phyloP scores from a whole-genome alignment of 148 eudicot genomes.

The Fagopyrum esculentum region DNA sequence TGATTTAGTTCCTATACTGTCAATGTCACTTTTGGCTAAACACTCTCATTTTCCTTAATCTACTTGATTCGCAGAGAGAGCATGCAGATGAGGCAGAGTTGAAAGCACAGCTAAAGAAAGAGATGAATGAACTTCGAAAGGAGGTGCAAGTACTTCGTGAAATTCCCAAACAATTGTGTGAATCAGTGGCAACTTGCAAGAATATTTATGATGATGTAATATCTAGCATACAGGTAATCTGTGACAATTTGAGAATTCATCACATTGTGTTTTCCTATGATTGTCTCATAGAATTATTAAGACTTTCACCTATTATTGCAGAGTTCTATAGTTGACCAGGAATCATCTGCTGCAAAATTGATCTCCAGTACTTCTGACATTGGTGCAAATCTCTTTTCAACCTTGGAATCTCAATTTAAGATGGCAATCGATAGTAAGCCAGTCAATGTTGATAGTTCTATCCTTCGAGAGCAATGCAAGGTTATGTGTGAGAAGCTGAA shows the following conservation, averaged over 20 bases:
- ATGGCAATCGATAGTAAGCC: slow-evolving; percentile 29
- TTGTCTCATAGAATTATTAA: background rate
- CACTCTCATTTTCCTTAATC: background rate
- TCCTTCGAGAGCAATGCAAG: slow-evolving; percentile 47
- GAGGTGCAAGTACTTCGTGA: slow-evolving; percentile 46
- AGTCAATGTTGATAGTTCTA: slow-evolving; percentile 25
- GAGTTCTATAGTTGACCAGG: slow-evolving; percentile 58
- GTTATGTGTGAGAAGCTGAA: slow-evolving; percentile 42
- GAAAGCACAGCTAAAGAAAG: slow-evolving; percentile 42
- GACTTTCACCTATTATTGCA: slow-evolving; percentile 19
- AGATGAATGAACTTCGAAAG: slow-evolving; percentile 51
- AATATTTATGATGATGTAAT: slow-evolving; percentile 54
- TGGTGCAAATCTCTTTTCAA: slow-evolving; percentile 58
- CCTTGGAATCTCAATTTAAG: slow-evolving; percentile 54
- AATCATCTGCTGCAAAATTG: slow-evolving; percentile 49
- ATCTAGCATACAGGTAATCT: slow-evolving; percentile 50
- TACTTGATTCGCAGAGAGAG: slow-evolving; percentile 40
- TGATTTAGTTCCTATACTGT: background rate
- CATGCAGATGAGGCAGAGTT: slow-evolving; percentile 40
- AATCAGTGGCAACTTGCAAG: slow-evolving; percentile 58
- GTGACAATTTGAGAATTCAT: slow-evolving; percentile 1
- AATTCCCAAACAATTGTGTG: slow-evolving; percentile 46
- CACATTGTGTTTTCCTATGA: background rate
- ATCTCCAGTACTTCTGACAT: slow-evolving; percentile 56
- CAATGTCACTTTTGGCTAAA: slow-evolving; percentile 1